phyloP scores from a whole-genome alignment of 164 flowering plant genomes.

The Sextonia rubra region DNA sequence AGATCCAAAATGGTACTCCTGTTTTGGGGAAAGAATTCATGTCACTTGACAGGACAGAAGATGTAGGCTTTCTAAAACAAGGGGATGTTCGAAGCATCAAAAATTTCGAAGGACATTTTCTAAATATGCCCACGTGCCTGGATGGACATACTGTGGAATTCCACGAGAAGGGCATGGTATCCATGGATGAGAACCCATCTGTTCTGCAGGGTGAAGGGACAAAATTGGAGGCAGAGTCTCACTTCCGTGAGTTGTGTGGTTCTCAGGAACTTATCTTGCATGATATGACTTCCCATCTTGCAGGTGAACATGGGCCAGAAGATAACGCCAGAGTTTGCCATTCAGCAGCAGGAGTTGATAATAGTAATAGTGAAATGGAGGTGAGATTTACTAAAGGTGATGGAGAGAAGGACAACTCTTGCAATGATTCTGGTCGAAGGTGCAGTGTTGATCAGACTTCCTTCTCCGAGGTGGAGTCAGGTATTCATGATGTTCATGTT shows the following conservation, averaged over 20 bases:
- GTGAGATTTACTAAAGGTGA: constrained; percentile 14
- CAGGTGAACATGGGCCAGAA: constrained; percentile 19
- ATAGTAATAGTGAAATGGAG: constrained; percentile 15
- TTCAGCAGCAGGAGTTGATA: constrained; percentile 6
- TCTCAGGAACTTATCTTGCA: constrained; percentile 14
- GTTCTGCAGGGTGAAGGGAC: constrained; percentile 14
- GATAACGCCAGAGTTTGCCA: constrained; percentile 8
- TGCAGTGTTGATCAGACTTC: constrained; percentile 4
- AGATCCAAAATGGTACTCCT: constrained; percentile 7
- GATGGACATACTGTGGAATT: constrained; percentile 23
- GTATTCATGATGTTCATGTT: constrained; percentile 65
- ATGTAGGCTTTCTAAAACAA: constrained; percentile 19
- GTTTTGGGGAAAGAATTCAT: constrained; percentile 26
- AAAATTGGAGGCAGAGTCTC: constrained; percentile 9
- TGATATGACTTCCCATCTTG: constrained; percentile 15
- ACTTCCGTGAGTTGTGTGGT: constrained; percentile 3
- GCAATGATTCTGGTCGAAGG: constrained; percentile 14
- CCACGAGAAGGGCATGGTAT: constrained; percentile 44
- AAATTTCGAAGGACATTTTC: constrained; percentile 11
- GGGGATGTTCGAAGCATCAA: constrained; percentile 11
- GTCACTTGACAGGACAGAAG: constrained; percentile 18
- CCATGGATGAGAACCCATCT: constrained; percentile 16
- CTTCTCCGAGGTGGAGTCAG: constrained; percentile 25
- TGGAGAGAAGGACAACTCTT: constrained; percentile 18
- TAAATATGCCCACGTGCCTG: background rate